Percentiles rank a stretch among this genome's conserved stretches.
Conservation (phyloP, 2,329 filamentous ascomycete species). For the Daldinia eschscholtzii region DNA sequence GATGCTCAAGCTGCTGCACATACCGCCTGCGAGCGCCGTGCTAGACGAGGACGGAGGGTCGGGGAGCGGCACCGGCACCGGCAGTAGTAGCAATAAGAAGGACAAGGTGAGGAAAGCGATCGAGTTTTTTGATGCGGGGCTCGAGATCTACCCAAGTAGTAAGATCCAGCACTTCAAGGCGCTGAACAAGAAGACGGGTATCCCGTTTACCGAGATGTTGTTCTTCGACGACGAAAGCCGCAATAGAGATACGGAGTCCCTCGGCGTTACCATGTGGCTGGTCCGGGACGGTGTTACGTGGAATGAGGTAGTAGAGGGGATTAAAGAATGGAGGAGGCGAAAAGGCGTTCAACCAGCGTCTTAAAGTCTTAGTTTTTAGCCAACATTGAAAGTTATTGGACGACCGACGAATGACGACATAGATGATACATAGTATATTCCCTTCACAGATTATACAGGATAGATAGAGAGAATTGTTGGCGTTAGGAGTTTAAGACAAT, state of each 20-base stretch:
- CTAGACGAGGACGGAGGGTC: slow-evolving; percentile 30
- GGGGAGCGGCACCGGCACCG: background rate
- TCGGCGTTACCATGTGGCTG: slow-evolving; percentile 88
- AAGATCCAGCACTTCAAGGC: slow-evolving; percentile 89
- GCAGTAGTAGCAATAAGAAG: slow-evolving; percentile 40
- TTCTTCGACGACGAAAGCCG: slow-evolving; percentile 95
- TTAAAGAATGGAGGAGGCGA: slow-evolving; percentile 83
- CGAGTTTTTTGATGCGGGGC: slow-evolving; percentile 69
- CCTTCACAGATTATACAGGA: background rate
- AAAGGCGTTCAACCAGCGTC: slow-evolving; percentile 59
- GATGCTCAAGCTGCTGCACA: slow-evolving; percentile 80
- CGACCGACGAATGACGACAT: background rate
- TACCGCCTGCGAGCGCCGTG: slow-evolving; percentile 56
- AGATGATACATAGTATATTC: background rate
- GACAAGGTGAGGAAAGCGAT: slow-evolving; percentile 62
- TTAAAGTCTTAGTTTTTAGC: background rate
- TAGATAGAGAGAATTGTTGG: background rate
- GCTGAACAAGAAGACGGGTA: slow-evolving; percentile 76
- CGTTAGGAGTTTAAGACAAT: slow-evolving; percentile 3
- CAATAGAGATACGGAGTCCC: slow-evolving; percentile 81
- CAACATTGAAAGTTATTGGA: background rate
- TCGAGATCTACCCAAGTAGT: slow-evolving; percentile 79
- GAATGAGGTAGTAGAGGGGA: slow-evolving; percentile 81
- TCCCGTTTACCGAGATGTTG: slow-evolving; percentile 86
- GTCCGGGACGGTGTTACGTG: slow-evolving; percentile 83